Conservation (phyloP, 192 early-diverging fungal species). For the Rhizophlyctis rosea region DNA sequence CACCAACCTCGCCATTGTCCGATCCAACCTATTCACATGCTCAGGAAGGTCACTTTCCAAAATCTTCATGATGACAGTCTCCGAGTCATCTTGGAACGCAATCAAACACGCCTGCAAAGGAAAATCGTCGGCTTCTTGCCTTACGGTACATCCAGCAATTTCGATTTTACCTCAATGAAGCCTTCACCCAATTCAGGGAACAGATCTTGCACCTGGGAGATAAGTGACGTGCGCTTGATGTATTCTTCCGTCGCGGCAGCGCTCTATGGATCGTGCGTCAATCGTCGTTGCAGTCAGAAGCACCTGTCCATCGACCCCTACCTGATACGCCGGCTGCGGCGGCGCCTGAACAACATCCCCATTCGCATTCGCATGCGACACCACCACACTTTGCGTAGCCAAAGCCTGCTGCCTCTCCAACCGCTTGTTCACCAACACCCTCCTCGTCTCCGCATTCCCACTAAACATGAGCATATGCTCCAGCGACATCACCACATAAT, state of each 20-base stretch:
- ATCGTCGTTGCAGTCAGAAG: neutral
- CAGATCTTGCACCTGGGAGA: conserved; percentile 82
- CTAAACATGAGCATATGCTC: conserved; percentile 63
- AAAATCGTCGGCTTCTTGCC: neutral
- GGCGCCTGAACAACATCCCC: too few relatives aligned
- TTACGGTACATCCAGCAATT: neutral
- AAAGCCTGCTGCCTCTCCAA: too few relatives aligned
- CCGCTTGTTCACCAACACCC: conserved; percentile 39
- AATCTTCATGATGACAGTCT: conserved; percentile 73
- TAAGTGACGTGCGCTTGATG: conserved; percentile 54
- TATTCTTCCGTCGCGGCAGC: conserved; percentile 36
- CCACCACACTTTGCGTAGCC: too few relatives aligned
- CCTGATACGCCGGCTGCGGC: conserved; percentile 1
- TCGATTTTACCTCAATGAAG: conserved; percentile 72
- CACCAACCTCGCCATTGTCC: conserved; percentile 43
- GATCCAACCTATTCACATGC: conserved; percentile 63
- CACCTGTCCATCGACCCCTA: neutral
- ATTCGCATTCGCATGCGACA: too few relatives aligned
- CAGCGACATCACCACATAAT: conserved; percentile 63
- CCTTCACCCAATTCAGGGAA: conserved; percentile 88
- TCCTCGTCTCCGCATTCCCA: conserved; percentile 50
- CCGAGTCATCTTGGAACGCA: conserved; percentile 61
- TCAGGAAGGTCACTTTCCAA: conserved; percentile 75
- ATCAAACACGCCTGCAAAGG: conserved; percentile 67
- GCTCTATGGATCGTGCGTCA: neutral